A percentile compares a stretch with the other conserved stretches of the same genome.
phyloP scores from a whole-genome alignment of 106 monocot genomes.

The Allium cepa region DNA sequence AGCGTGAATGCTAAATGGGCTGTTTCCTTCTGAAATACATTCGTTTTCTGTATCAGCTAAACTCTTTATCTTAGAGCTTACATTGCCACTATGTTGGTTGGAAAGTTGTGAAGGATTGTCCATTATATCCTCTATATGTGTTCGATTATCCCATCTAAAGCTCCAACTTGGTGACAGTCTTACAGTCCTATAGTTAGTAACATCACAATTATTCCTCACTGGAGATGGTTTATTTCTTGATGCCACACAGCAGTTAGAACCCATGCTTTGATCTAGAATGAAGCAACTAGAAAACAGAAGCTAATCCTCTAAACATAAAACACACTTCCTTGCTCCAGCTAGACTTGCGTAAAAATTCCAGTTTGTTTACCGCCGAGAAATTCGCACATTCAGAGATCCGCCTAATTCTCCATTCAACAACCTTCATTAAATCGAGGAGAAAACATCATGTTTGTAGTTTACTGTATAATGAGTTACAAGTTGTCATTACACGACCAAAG shows the following conservation, averaged over 20 bases:
- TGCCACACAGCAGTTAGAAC: constrained; percentile 73
- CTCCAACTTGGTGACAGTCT: constrained; percentile 86
- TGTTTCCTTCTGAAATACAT: constrained; percentile 14
- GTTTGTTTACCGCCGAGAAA: no score
- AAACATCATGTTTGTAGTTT: no score
- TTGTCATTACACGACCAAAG: no score
- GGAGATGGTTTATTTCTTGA: constrained; percentile 35
- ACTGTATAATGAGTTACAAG: no score
- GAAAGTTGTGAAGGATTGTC: constrained; percentile 31
- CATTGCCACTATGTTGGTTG: constrained; percentile 31
- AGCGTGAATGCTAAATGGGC: constrained; percentile 1
- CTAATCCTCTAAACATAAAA: background rate
- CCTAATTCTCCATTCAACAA: no score
- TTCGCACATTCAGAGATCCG: no score
- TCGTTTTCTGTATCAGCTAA: constrained; percentile 41
- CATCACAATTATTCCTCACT: constrained; percentile 18
- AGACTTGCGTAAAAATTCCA: no score
- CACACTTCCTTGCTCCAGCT: background rate
- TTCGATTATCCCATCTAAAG: constrained; percentile 77
- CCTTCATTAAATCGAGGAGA: no score
- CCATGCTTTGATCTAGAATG: constrained; percentile 29
- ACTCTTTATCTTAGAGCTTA: constrained; percentile 39
- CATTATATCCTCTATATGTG: constrained; percentile 82
- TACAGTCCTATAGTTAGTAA: constrained; percentile 41
- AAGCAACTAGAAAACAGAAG: constrained; percentile 2